Percentiles rank a stretch among this genome's conserved stretches.
These are phyloP conservation scores for Umbellularia californica DNA, from an alignment of 164 flowering plant genomes.

Conservation along the genomic window DNA sequence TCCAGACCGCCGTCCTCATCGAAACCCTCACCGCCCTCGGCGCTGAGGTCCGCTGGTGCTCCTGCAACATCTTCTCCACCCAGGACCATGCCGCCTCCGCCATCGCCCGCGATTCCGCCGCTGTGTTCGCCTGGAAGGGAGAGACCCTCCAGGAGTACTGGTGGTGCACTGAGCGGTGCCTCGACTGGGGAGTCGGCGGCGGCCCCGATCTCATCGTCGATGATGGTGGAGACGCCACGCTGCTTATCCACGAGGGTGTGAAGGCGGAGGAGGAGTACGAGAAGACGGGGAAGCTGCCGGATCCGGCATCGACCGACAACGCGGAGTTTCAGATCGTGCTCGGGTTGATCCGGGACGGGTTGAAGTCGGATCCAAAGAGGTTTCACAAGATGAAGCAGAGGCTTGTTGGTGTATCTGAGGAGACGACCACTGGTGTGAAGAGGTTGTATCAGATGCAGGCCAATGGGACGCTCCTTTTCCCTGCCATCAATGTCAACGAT, in stretches of 20 bases:
- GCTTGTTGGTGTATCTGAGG: constrained; percentile 34
- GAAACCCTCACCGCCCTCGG: constrained; percentile 30
- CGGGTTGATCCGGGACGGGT: constrained; percentile 29
- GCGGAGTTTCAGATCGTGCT: constrained; percentile 41
- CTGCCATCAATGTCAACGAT: constrained; percentile 28
- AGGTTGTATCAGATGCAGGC: constrained; percentile 35
- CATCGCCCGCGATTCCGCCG: constrained; percentile 31
- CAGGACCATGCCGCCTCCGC: constrained; percentile 31
- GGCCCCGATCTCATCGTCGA: constrained; percentile 36
- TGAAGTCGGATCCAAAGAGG: constrained; percentile 33
- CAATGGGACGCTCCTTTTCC: constrained; percentile 23
- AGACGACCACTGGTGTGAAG: constrained; percentile 37
- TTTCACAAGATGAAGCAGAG: constrained; percentile 38
- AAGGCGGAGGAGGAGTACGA: constrained; percentile 31
- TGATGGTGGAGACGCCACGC: constrained; percentile 32
- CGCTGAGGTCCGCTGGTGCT: constrained; percentile 35
- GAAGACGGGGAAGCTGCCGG: constrained; percentile 28
- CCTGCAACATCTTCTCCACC: constrained; percentile 34
- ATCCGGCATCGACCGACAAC: constrained; percentile 36
- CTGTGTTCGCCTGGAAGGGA: constrained; percentile 29
- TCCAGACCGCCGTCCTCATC: constrained; percentile 33
- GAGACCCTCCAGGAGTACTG: constrained; percentile 36
- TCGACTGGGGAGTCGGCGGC: constrained; percentile 32
- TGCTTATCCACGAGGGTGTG: constrained; percentile 28
- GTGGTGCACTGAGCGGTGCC: constrained; percentile 36